These are phyloP conservation scores for Stemphylium vesicarium DNA, from an alignment of 2,329 filamentous ascomycete genomes.

Conservation along the genomic window DNA sequence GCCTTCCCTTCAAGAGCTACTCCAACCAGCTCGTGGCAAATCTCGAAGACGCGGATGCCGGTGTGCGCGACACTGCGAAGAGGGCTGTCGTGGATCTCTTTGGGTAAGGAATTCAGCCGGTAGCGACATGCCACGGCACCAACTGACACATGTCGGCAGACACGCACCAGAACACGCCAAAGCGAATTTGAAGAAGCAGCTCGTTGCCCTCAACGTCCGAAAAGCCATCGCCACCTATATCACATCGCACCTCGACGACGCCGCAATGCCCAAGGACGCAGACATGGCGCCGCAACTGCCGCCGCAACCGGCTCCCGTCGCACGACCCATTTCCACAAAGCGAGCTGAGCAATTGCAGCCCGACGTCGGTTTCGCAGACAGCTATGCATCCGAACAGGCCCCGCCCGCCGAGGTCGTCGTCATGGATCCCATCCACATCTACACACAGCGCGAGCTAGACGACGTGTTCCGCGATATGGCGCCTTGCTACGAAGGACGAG, in stretches of 20 bases:
- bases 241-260: conserved; percentile 76
- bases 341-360: conserved; percentile 47
- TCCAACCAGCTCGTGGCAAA: conserved; percentile 83
- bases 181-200: conserved; percentile 84
- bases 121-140: neutral
- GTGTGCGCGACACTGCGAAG: conserved; percentile 85
- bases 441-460: conserved; percentile 85
- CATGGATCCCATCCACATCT: conserved; percentile 82
- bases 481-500: conserved; percentile 81
- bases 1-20: conserved; percentile 80
- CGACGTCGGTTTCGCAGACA: conserved; percentile 53
- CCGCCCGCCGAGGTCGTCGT: conserved; percentile 70
- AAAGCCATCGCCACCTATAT: conserved; percentile 86
- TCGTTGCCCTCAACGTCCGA: conserved; percentile 83
- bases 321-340: conserved; percentile 43
- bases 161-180: conserved; percentile 83
- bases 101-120: conserved; percentile 57
- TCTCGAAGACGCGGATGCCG: conserved; percentile 87
- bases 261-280: conserved; percentile 50
- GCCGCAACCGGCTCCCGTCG: conserved; percentile 31
- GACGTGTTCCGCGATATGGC: conserved; percentile 85
- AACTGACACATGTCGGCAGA: conserved; percentile 53
- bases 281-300: conserved; percentile 27
- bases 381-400: conserved; percentile 59
- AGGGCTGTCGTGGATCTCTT: conserved; percentile 85